A percentile compares a stretch with the other conserved stretches of the same genome.
phyloP scores from a whole-genome alignment of 371 early-diverging fungal genomes.

The Rhizopus microsporus region DNA sequence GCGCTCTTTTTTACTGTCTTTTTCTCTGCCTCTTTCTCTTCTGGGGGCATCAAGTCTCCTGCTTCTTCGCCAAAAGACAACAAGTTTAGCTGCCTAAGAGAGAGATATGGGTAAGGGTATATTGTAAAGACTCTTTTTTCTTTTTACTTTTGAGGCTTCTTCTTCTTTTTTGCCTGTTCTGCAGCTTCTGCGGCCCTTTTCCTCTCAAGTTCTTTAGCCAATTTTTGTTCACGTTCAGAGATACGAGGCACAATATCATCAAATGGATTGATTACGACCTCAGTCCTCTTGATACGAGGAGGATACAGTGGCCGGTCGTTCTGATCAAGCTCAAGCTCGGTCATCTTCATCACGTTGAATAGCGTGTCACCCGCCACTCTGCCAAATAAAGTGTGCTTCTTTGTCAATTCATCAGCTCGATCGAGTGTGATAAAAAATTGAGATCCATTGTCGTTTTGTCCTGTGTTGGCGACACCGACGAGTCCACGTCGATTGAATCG shows the following conservation, averaged over 20 bases:
- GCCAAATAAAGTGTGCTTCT: slow-evolving; percentile 91
- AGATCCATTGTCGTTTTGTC: slow-evolving; percentile 75
- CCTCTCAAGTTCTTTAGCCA: slow-evolving; percentile 34
- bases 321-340: slow-evolving; percentile 74
- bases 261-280: slow-evolving; percentile 87
- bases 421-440: slow-evolving; percentile 96
- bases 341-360: slow-evolving; percentile 88
- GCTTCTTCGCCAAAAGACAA: slow-evolving; percentile 91
- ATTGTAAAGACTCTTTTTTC: slow-evolving; percentile 13
- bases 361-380: slow-evolving; percentile 92
- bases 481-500: slow-evolving; percentile 88
- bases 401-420: slow-evolving; percentile 80
- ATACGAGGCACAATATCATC: slow-evolving; percentile 88
- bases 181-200: slow-evolving; percentile 37
- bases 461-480: slow-evolving; percentile 91
- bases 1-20: slow-evolving; percentile 60
- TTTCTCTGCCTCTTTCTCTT: slow-evolving; percentile 18
- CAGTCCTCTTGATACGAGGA: slow-evolving; percentile 63
- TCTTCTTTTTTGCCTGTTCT: slow-evolving; percentile 55
- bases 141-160: slow-evolving; percentile 65
- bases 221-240: slow-evolving; percentile 58
- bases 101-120: not conserved
- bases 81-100: slow-evolving; percentile 67
- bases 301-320: slow-evolving; percentile 86
- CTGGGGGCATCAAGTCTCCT: slow-evolving; percentile 52